Base-by-base conservation (phyloP, 805 yeast species). In the Candida ficus region DNA sequence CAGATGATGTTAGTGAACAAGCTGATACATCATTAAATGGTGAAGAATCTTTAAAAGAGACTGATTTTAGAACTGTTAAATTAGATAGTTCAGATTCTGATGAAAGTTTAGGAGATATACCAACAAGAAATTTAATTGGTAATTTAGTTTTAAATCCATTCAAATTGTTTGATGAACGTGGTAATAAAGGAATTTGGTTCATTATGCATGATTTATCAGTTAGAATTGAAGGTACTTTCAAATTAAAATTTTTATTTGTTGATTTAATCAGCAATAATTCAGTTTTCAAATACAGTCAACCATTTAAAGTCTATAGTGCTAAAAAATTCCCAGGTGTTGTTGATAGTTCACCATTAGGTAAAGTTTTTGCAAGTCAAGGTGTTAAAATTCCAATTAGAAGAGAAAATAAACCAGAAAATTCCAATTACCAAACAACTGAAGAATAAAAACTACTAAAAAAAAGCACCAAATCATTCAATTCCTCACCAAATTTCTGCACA, bases 321-420 rank as follows among this genome's bases (percentile, higher is more conserved):
- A 68, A 68, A 44, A 62, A 59, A 47, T 68, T 67, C 44, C 73
- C 73, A 2, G 73, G 73, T 6, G 73, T 68, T 16, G 65, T 64
- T 32, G 71, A 68, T 32, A 55, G 66, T 26, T 62, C 68, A 3
- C 57, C 62, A 3, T 53, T 68, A 25, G 66, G 70, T 27, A 48
- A 64, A 28, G 60, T 66, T 17, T 68, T 68, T 54, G 71, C 68
- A 2, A 53, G 60, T 29, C 73, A 68, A 48, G 73, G 73, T 14
- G 60, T 68, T 40, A 62, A 63, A 42, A 66, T 68, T 14, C 68
- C 71, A 12, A 60, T 67, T 20, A 57, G 72, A 35, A 56, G 67
- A 40, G 67, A 64, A 35, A 26, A 45, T 4, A 48, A 46, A 34
- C 18, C 17, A 26, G 37, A 26, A 8, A 16, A 29, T 13, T 32